Conservation (phyloP, 2,329 filamentous ascomycete genomes). For the Pseudophaeomoniella oleicola region DNA sequence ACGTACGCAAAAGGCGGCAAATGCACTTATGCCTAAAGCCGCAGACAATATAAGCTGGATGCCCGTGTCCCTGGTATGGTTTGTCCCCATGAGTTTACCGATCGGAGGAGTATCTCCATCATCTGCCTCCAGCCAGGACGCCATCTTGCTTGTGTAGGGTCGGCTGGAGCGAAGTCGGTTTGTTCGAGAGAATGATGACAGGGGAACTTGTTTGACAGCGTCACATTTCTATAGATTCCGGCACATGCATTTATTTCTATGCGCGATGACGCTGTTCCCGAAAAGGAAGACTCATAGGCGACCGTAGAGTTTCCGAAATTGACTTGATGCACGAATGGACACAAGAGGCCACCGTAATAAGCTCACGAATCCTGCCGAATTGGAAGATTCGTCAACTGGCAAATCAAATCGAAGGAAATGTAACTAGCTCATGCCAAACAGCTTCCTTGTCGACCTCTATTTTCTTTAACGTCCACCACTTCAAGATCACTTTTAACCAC, state of each 20-base stretch:
- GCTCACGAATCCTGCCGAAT: not conserved
- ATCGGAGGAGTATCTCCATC: not conserved
- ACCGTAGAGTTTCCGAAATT: too few species aligned
- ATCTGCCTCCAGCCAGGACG: not conserved
- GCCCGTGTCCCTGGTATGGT: conserved; percentile 22
- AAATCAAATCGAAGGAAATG: not conserved
- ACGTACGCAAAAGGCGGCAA: conserved; percentile 31
- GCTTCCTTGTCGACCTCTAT: not conserved
- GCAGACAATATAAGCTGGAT: conserved; percentile 29
- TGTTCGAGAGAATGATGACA: too few species aligned
- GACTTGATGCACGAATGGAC: not conserved
- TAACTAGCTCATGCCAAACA: not conserved
- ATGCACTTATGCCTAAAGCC: conserved; percentile 26
- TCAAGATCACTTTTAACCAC: not conserved
- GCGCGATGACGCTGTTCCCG: not conserved
- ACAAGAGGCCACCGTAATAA: not conserved
- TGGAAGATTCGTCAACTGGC: not conserved
- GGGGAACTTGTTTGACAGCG: too few species aligned
- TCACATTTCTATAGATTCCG: too few species aligned
- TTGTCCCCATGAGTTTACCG: not conserved
- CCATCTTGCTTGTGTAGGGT: too few species aligned
- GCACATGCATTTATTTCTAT: too few species aligned
- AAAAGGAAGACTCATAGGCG: too few species aligned
- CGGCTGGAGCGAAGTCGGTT: too few species aligned
- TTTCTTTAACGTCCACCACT: not conserved